A percentile compares a stretch with the other conserved stretches of the same genome.
These are phyloP conservation scores for Apiotrichum mycotoxinovorans DNA, from an alignment of 1,284 basidiomycete genomes.

Conservation along the genomic window DNA sequence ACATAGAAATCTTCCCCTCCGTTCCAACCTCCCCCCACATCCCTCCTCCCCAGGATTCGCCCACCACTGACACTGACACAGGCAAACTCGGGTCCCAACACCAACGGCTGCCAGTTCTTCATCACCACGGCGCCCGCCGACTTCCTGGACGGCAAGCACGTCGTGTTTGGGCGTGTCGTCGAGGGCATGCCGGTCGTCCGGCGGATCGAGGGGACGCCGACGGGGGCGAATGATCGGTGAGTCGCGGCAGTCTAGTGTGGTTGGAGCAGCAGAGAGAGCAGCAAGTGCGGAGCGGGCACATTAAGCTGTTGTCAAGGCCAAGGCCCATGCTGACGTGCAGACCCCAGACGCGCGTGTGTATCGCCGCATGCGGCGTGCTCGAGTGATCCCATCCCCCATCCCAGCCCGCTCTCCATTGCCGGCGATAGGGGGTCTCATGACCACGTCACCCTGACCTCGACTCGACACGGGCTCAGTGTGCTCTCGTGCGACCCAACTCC, in stretches of 20 bases:
- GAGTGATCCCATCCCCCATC: too few species aligned
- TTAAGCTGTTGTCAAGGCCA: too few species aligned
- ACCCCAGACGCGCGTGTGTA: background rate
- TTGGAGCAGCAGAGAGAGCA: background rate
- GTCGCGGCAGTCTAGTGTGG: background rate
- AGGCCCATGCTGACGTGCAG: too few species aligned
- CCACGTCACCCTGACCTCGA: too few species aligned
- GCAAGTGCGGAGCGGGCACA: background rate
- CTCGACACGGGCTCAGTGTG: too few species aligned
- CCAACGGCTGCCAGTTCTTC: slow-evolving; percentile 95
- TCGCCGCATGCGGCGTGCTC: background rate
- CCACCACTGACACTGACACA: slow-evolving; percentile 49
- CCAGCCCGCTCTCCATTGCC: too few species aligned
- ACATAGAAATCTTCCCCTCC: too few species aligned
- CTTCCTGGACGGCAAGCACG: slow-evolving; percentile 91
- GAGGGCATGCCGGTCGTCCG: slow-evolving; percentile 83
- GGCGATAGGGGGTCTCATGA: too few species aligned
- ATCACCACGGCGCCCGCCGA: slow-evolving; percentile 90
- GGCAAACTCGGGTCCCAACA: slow-evolving; percentile 88
- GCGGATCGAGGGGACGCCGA: slow-evolving; percentile 89
- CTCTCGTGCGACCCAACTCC: too few species aligned
- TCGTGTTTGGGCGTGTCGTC: slow-evolving; percentile 84
- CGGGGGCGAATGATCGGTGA: slow-evolving; percentile 55
- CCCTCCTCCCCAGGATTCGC: too few species aligned
- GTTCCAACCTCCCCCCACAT: background rate